Evolutionary conservation across 2,329 filamentous ascomycete genomes (phyloP).

Genomic region (Phialemonium atrogriseum): DNA sequence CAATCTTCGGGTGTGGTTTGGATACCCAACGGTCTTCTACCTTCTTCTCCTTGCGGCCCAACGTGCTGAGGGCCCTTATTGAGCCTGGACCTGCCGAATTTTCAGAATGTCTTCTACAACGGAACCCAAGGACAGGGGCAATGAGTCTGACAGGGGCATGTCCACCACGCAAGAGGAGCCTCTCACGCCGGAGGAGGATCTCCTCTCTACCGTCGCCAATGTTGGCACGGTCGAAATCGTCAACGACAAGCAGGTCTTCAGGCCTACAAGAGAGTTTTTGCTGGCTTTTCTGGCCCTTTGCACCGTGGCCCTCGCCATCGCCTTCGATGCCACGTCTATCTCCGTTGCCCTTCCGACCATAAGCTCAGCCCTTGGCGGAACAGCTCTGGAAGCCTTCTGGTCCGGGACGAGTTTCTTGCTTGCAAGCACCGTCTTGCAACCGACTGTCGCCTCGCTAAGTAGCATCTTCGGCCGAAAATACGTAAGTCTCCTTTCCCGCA

Average conservation of each 20-base stretch:
- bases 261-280: constrained; percentile 27
- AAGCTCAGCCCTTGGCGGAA: constrained; percentile 39
- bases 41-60: too few species aligned
- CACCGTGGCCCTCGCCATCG: constrained; percentile 51
- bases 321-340: constrained; percentile 57
- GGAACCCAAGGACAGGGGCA: constrained; percentile 2
- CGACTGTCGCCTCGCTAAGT: constrained; percentile 28
- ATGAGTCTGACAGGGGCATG: constrained; percentile 6
- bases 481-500: constrained; percentile 11
- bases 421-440: constrained; percentile 53
- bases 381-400: constrained; percentile 59
- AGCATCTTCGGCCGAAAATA: constrained; percentile 26
- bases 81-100: too few species aligned
- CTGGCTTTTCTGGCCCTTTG: constrained; percentile 43
- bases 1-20: too few species aligned
- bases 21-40: too few species aligned
- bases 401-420: constrained; percentile 63
- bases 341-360: constrained; percentile 52
- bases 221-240: constrained; percentile 11
- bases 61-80: too few species aligned
- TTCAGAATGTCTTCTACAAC: too few species aligned
- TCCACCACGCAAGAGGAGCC: constrained; percentile 2
- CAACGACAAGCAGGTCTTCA: constrained; percentile 17
- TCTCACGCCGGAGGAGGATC: neutral
- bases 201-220: constrained; percentile 1